These are phyloP conservation scores for Alopecurus myosuroides DNA, from an alignment of 176 grass and related monocot genomes.

Conservation along the genomic window DNA sequence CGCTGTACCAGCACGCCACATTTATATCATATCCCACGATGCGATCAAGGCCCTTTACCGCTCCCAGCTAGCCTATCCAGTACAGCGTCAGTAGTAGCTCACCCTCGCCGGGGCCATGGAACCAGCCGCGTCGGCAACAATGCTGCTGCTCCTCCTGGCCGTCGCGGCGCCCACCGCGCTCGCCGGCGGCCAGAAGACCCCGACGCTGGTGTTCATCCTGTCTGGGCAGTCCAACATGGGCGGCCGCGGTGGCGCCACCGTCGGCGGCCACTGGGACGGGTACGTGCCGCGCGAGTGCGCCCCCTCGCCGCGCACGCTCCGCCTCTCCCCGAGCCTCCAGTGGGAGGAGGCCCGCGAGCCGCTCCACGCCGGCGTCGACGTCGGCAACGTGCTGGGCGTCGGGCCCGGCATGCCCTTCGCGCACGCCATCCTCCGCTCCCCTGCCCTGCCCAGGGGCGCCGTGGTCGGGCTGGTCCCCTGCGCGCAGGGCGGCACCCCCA, in stretches of 20 bases:
- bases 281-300: conserved; percentile 45
- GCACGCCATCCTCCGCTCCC: conserved; percentile 7
- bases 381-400: conserved; percentile 34
- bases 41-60: background rate
- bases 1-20: background rate
- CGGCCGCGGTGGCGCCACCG: conserved; percentile 48
- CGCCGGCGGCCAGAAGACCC: background rate
- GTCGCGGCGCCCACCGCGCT: no score
- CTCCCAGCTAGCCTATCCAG: background rate
- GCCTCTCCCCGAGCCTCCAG: conserved; percentile 23
- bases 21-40: background rate
- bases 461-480: conserved; percentile 53
- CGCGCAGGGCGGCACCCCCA: conserved; percentile 59
- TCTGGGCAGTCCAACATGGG: conserved; percentile 83
- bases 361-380: conserved; percentile 68
- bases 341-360: conserved; percentile 75
- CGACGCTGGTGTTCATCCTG: conserved; percentile 45
- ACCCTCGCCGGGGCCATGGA: background rate
- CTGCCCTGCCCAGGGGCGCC: background rate
- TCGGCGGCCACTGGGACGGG: conserved; percentile 36
- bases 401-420: conserved; percentile 68
- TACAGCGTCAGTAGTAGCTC: background rate
- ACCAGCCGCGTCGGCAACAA: background rate
- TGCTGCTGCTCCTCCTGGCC: background rate
- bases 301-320: conserved; percentile 31